phyloP scores from a whole-genome alignment of 2,329 filamentous ascomycete genomes.

The Cadophora sp. region DNA sequence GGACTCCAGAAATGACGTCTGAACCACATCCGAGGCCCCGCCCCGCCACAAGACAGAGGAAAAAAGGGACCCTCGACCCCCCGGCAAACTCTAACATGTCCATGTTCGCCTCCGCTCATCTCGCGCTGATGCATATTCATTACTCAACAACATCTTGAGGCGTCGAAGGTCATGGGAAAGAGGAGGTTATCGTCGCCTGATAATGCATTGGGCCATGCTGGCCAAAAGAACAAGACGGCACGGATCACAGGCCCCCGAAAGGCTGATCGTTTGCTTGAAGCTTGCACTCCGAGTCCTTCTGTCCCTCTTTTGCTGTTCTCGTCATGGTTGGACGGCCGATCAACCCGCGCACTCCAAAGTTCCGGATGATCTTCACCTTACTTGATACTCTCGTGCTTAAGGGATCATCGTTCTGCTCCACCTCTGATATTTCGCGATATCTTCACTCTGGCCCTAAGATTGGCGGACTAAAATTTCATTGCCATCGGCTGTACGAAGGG shows the following conservation, averaged over 20 bases:
- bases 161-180: neutral
- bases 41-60: neutral
- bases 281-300: neutral
- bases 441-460: neutral
- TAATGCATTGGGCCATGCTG: neutral
- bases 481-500: neutral
- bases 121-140: neutral
- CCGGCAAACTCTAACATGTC: conserved; percentile 9
- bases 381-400: conserved; percentile 21
- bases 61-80: neutral
- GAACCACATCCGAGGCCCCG: conserved; percentile 11
- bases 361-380: conserved; percentile 30
- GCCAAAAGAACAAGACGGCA: neutral
- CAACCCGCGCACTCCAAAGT: conserved; percentile 11
- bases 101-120: neutral
- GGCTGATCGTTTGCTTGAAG: conserved; percentile 1
- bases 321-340: conserved; percentile 17
- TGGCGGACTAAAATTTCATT: neutral
- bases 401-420: conserved; percentile 21
- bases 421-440: neutral
- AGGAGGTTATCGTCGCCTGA: neutral
- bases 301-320: neutral
- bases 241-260: conserved; percentile 1
- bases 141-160: neutral
- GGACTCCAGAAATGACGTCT: conserved; percentile 12